A percentile compares a stretch with the other conserved stretches of the same genome.
Conservation (phyloP, 768 basidiomycete species). For the Strobilomyces echinocephalus region DNA sequence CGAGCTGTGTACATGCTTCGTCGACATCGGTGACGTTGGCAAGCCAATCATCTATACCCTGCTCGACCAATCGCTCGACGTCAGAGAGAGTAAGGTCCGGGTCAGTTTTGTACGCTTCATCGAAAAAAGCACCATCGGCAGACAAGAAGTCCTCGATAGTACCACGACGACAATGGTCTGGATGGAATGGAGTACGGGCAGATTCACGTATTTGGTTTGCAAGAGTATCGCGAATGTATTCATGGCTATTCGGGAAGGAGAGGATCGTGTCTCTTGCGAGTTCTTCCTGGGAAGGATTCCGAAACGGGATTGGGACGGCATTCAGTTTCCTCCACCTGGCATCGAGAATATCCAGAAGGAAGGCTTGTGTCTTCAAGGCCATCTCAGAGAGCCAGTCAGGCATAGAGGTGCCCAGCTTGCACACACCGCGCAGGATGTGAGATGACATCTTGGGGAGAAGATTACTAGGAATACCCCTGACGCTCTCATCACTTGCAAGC, state of each 20-base stretch:
- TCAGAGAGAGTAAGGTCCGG: constrained; percentile 29
- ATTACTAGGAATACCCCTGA: neutral
- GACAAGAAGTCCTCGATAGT: constrained; percentile 16
- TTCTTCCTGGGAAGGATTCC: neutral
- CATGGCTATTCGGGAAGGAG: constrained; percentile 19
- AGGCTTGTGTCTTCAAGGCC: neutral
- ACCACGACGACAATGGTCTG: neutral
- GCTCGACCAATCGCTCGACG: constrained; percentile 32
- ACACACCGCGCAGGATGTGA: neutral
- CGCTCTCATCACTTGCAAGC: neutral
- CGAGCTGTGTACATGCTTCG: constrained; percentile 13
- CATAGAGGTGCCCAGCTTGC: neutral
- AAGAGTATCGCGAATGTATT: constrained; percentile 9
- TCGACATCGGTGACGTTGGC: neutral
- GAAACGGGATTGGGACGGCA: constrained; percentile 5
- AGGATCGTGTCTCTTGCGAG: constrained; percentile 27
- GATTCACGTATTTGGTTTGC: neutral
- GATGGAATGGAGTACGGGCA: neutral
- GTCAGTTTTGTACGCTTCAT: constrained; percentile 1
- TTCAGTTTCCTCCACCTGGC: constrained; percentile 31
- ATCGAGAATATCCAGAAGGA: constrained; percentile 22
- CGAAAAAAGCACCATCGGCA: constrained; percentile 5
- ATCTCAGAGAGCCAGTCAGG: neutral
- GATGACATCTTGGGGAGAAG: neutral
- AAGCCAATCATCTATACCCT: neutral